Evolutionary conservation across 306 rosid species (phyloP), one percentile per base, ranked within the genome.

Genomic region (Vigna nakashimae): DNA sequence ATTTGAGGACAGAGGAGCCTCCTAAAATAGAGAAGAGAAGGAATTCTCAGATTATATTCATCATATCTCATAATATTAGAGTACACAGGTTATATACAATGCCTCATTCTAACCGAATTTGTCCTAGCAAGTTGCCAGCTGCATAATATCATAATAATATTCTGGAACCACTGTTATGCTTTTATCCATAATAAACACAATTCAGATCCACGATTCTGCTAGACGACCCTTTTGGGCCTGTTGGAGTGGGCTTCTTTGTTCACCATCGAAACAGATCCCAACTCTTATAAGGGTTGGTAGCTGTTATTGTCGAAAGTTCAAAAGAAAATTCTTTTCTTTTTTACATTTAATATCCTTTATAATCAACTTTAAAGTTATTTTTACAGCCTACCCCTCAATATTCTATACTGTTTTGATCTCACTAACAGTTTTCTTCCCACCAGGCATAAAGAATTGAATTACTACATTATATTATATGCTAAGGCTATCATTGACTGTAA

Each of bases 401-500:
- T 51, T 7, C 18, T 15, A 42, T 8, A 42, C 42, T 62, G 56
- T 62, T 62, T 17, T 58, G 40, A 32, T 60, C 55, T 53, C 69
- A 2, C 24, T 52, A 70, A 45, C 49, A 66, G 12, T 57, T 49
- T 17, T 77, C 69, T 71, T 49, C 45, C 49, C 71, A 82, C 48
- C 32, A 52, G 66, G 74, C 20, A 63, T 24, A 65, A 76, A 28
- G 4, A 51, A 45, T 45, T 55, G 43, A 71, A 74, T 34, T 79
- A 55, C n/a, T 22, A 20, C 51, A 68, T 78, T 75, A 30, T 46
- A 68, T 28, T 28, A 26, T 70, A 17, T 49, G 32, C 43, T 60
- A 60, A 51, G 46, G 34, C 50, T 12, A 52, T 82, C 73, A 70
- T 24, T 52, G 28, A 14, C 30, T 76, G 49, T 38, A 38, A 38